Evolutionary conservation across 2,329 filamentous ascomycete species (phyloP).

Genomic region (Aspergillus unguis): DNA sequence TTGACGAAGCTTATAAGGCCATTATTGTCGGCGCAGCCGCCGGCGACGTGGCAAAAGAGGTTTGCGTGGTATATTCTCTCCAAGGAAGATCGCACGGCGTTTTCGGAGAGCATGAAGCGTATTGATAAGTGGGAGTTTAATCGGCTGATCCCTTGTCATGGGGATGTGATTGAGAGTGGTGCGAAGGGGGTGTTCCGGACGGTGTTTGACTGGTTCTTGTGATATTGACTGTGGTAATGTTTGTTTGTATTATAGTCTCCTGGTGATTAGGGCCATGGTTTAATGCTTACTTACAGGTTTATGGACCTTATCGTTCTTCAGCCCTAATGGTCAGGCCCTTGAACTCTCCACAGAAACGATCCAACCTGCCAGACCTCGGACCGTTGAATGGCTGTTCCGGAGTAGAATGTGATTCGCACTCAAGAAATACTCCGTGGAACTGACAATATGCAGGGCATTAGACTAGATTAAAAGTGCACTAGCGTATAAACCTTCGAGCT

Average conservation of each 20-base stretch:
- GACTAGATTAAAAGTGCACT: not conserved
- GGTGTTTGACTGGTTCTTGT: constrained; percentile 79
- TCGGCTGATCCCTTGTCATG: constrained; percentile 85
- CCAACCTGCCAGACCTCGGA: too few relatives aligned
- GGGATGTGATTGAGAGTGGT: constrained; percentile 74
- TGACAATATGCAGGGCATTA: too few relatives aligned
- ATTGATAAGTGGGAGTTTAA: constrained; percentile 83
- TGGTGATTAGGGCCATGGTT: not conserved
- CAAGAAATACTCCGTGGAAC: too few relatives aligned
- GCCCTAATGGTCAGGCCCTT: too few relatives aligned
- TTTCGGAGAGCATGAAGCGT: constrained; percentile 64
- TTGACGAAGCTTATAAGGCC: constrained; percentile 56
- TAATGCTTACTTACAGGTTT: not conserved
- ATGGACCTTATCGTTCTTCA: too few relatives aligned
- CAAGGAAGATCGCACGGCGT: constrained; percentile 61
- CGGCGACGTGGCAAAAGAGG: constrained; percentile 71
- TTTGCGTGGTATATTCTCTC: constrained; percentile 75
- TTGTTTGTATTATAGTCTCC: not conserved
- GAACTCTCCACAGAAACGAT: too few relatives aligned
- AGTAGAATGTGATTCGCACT: too few relatives aligned
- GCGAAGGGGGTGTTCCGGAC: constrained; percentile 74
- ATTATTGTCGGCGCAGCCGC: constrained; percentile 57
- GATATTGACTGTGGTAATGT: constrained; percentile 19
- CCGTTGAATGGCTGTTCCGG: too few relatives aligned
- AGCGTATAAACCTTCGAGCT: not conserved